Base-by-base conservation (phyloP, 495 filamentous ascomycete species). In the Aspergillus conjunctus region DNA sequence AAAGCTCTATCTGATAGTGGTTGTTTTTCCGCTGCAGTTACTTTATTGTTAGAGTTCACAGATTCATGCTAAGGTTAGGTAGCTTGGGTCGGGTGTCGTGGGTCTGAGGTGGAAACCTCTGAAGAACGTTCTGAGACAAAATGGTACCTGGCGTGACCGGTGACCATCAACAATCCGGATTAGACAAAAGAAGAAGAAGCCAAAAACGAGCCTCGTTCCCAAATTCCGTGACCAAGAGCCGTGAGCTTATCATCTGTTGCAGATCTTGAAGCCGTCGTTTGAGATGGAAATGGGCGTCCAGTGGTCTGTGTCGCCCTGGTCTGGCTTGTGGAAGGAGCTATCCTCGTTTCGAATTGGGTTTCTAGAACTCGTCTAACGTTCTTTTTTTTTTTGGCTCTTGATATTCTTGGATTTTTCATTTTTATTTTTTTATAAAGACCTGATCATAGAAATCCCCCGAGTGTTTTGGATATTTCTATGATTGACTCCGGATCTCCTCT, bases 211-310 rank as follows among this genome's bases (percentile, higher is more conserved):
- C 44, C 37, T 41, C 33, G 45, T 14, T 30, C 45, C 32, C 7
- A 52, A 11, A 45, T 58, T 54, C 57, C 45, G 17, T 21, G 44
- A 48, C n/a, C 44, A 11, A 48, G 9, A 46, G 5, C n/a, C 9
- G 10, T 48, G 45, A 18, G 39, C 32, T 54, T 26, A 26, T 39
- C 33, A 56, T 51, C 32, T 30, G 34, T 31, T 51, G 55, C 50
- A 58, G 60, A 58, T 63, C 60, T 7, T 41, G 44, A 26, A 48
- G 41, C 54, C 60, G 41, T 39, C 43, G 60, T 58, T 58, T 56
- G 32, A 62, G 22, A 39, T 37, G 17, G 44, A 48, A 48, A 18
- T 48, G 44, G 44, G 44, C 44, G 44, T 21, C 44, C 17, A 48
- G 44, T 48, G 17, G 37, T 54, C 31, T 54, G n/a, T 54, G 17